Base-by-base conservation (phyloP, 208 protist genomes). In the Spongospora subterranea region DNA sequence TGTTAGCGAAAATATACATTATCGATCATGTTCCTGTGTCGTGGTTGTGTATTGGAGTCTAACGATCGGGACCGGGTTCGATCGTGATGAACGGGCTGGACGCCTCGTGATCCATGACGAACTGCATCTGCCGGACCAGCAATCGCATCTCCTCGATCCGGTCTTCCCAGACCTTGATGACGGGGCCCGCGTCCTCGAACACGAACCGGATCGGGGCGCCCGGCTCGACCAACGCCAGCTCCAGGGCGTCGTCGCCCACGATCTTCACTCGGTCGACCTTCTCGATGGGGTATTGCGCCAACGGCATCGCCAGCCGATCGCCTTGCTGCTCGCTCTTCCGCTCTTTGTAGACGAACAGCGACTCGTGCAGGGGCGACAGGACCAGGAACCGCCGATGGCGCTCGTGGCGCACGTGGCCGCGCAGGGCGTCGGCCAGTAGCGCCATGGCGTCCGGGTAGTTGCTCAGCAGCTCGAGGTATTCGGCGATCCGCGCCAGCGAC, bases 401-500 rank as follows among this genome's bases (percentile, higher is more conserved):
- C 6, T 43, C 17, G 71, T 82, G 35, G 13, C 11, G 11, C 13
- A 82, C n/a, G 6, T 35, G n/a, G 40, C 11, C 71, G 6, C 11
- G 6, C 71, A 82, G 71, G 17, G 35, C 6, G 13, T n/a, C 71
- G n/a, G 17, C n/a, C 35, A n/a, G 6, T 43, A 45, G 17, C 6
- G 71, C 6, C 13, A 82, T 6, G 6, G 71, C 71, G 35, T 82
- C n/a, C 71, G 71, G 71, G n/a, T 45, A 35, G 71, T 82, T 35
- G 71, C 17, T 82, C 71, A 82, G 35, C 71, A 35, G 6, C 17
- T 82, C 71, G 13, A 82, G 71, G 71, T 82, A 82, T 43, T 82
- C 71, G n/a, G 71, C 71, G n/a, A 82, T 82, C 17, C 71, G 71
- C 71, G 71, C n/a, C 71, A 82, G 71, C 6, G 71, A 82, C 6